Evolutionary conservation across 805 yeast species (phyloP), one percentile per base, ranked within the genome.

Genomic region (Metschnikowia chrysomelidarum): DNA sequence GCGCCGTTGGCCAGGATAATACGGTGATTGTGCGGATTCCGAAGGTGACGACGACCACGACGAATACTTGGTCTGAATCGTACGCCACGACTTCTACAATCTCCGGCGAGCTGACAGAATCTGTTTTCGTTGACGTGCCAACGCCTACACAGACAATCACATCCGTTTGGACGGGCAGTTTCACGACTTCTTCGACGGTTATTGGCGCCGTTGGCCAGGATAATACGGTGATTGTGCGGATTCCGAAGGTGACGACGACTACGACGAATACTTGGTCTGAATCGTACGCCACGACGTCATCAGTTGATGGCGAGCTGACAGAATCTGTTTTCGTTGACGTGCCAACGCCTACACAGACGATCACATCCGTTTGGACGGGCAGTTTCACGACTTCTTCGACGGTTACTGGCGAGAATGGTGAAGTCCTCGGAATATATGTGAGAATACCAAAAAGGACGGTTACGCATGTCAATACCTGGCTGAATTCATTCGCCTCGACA

Each of bases 311-410:
- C 16, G 19, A 4, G 9, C 18, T 22, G 14, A 54, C 57, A 11
- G 51, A 42, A 7, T 50, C 59, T 4, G 53, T 52, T 10, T 39
- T 38, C 4, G 42, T 51, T 8, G 40, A 34, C 13, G 26, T 38
- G 8, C 45, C 45, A n/a, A 36, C 30, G 3, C 36, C 34, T 9
- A 30, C 33, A 14, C 12, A 22, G 18, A 38, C 41, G 2, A 32
- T 34, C n/a, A 38, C 41, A 2, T 19, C 37, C 6, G 25, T 32
- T 11, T 41, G 46, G 46, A 38, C 40, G 8, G 43, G 43, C 1
- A 20, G 25, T 3, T 19, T 8, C 17, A 16, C 27, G 3, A 19
- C 35, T 5, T 11, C 37, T 4, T 23, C 35, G 5, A 41, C 43
- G 3, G 36, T 36, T 23, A 19, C 36, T 18, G 47, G 43, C 23